A percentile compares a stretch with the other conserved stretches of the same genome.
These are phyloP conservation scores for Penicillium ochrochloron DNA, from an alignment of 495 filamentous ascomycete species.

Conservation along the genomic window DNA sequence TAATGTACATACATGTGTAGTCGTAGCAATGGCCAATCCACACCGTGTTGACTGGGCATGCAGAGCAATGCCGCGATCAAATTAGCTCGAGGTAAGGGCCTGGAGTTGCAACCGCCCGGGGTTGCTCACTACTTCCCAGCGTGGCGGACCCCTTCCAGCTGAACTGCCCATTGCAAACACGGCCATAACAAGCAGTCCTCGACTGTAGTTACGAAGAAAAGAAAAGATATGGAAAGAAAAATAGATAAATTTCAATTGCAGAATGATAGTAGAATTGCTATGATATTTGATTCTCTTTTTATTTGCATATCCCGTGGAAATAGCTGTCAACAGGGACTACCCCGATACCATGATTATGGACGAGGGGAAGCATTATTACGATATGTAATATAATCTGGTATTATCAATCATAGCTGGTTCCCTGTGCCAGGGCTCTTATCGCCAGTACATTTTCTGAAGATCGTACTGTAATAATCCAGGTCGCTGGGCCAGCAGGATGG, in stretches of 20 bases:
- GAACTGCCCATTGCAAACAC: constrained; percentile 31
- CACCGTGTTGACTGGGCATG: constrained; percentile 1
- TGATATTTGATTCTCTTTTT: neutral
- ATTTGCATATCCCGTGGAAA: neutral
- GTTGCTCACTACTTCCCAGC: constrained; percentile 33
- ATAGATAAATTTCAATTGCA: neutral
- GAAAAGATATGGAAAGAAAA: neutral
- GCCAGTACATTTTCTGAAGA: constrained; percentile 11
- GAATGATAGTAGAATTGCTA: neutral
- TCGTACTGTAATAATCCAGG: constrained; percentile 8
- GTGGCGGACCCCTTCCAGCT: constrained; percentile 24
- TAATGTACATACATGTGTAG: constrained; percentile 5
- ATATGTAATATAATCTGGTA: neutral
- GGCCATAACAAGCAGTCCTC: constrained; percentile 13
- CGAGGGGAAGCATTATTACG: neutral
- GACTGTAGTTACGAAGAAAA: neutral
- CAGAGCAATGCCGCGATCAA: constrained; percentile 12
- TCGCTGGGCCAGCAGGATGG: constrained; percentile 17
- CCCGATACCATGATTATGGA: neutral
- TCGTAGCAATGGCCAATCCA: constrained; percentile 6
- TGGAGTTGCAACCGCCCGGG: constrained; percentile 15
- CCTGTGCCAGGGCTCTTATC: neutral
- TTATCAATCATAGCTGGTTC: neutral
- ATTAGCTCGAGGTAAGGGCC: constrained; percentile 31
- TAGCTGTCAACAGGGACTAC: neutral